Percentiles rank a stretch among this genome's conserved stretches.
Evolutionary conservation across 345 rosid genomes (phyloP).

Genomic region (Linum trigynum): DNA sequence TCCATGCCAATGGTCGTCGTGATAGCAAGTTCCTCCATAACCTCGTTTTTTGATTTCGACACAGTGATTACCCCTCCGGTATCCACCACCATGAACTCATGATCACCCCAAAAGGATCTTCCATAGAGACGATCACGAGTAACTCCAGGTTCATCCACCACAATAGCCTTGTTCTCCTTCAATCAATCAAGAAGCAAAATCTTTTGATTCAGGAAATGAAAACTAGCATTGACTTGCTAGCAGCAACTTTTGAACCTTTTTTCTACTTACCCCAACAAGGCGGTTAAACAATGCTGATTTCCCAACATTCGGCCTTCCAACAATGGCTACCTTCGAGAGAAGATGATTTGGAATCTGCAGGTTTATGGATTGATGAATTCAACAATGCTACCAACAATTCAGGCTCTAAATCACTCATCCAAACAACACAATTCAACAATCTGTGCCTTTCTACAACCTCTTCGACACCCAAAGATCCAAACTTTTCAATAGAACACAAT

Average conservation of each 20-base stretch:
- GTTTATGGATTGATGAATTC: constrained; percentile 12
- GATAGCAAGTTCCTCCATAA: constrained; percentile 72
- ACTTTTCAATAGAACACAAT: too few species aligned
- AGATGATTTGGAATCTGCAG: constrained; percentile 81
- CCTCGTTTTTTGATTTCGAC: constrained; percentile 59
- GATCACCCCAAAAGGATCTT: constrained; percentile 76
- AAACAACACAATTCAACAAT: background rate
- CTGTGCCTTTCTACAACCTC: too few species aligned
- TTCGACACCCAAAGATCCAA: too few species aligned
- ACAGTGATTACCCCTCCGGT: constrained; percentile 89
- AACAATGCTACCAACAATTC: constrained; percentile 2
- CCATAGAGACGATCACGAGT: constrained; percentile 94
- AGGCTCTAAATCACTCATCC: background rate
- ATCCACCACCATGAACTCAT: constrained; percentile 81
- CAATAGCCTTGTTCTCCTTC: constrained; percentile 83
- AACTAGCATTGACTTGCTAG: background rate
- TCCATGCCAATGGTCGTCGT: constrained; percentile 89
- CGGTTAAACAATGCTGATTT: constrained; percentile 94
- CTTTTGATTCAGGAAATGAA: background rate
- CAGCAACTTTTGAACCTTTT: background rate
- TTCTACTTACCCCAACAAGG: constrained; percentile 66
- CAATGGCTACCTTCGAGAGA: constrained; percentile 72
- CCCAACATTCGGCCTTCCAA: constrained; percentile 97
- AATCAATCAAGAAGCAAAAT: constrained; percentile 1
- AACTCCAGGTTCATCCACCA: constrained; percentile 96